These are phyloP conservation scores for Kodamaea lidongshanica DNA, from an alignment of 805 yeast species.

Conservation along the genomic window DNA sequence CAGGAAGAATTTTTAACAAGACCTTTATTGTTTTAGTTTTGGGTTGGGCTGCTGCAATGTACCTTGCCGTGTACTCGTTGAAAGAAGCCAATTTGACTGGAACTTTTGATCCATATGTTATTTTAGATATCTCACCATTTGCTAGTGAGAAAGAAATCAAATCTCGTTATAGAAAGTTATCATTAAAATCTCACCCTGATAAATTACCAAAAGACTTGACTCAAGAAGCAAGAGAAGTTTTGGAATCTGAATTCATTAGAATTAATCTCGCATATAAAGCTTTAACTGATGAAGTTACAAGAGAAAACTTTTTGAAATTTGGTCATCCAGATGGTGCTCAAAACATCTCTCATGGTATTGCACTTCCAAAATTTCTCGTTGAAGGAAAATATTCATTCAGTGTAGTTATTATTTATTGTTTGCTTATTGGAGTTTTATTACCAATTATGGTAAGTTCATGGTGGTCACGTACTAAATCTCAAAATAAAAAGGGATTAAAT, in stretches of 20 bases:
- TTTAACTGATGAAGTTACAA: constrained; percentile 80
- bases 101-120: constrained; percentile 82
- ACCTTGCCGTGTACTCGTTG: constrained; percentile 31
- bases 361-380: constrained; percentile 84
- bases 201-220: constrained; percentile 64
- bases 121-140: constrained; percentile 64
- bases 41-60: constrained; percentile 60
- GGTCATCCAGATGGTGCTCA: constrained; percentile 99
- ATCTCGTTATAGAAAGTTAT: constrained; percentile 76
- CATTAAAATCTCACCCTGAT: constrained; percentile 90
- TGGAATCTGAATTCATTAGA: constrained; percentile 73
- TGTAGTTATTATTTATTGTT: constrained; percentile 56
- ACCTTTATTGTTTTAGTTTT: constrained; percentile 27
- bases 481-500: constrained; percentile 78
- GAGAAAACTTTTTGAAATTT: constrained; percentile 73
- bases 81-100: constrained; percentile 42
- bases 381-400: constrained; percentile 72
- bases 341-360: constrained; percentile 85
- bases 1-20: constrained; percentile 34
- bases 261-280: constrained; percentile 93
- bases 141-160: constrained; percentile 74
- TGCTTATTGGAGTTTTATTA: constrained; percentile 67
- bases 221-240: constrained; percentile 46
- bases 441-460: constrained; percentile 79
- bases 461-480: constrained; percentile 81